Conservation (phyloP, 208 protist genomes). For the Crithidia expoeki region DNA sequence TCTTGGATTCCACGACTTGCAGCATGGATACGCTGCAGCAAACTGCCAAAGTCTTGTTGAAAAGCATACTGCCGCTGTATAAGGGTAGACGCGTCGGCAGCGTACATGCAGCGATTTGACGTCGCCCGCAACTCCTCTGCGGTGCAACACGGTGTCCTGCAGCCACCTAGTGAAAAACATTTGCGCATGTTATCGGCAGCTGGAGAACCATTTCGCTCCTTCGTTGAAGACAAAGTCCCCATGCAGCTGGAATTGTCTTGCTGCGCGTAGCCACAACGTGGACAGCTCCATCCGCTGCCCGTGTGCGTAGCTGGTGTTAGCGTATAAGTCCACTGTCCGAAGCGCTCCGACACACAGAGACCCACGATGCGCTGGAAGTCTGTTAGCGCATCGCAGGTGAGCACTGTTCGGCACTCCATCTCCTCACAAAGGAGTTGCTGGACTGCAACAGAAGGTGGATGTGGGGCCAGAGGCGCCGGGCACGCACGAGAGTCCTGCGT, state of each 20-base stretch:
- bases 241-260: background rate
- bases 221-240: too few relatives aligned
- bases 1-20: slow-evolving; percentile 59
- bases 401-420: slow-evolving; percentile 51
- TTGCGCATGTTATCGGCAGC: background rate
- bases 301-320: background rate
- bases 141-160: slow-evolving; percentile 32
- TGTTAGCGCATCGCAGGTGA: slow-evolving; percentile 69
- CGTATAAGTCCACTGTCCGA: slow-evolving; percentile 53
- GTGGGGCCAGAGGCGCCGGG: background rate
- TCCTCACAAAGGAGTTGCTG: slow-evolving; percentile 61
- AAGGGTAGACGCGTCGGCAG: slow-evolving; percentile 16
- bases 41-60: slow-evolving; percentile 39
- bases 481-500: slow-evolving; percentile 17
- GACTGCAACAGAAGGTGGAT: background rate
- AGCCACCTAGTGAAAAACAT: background rate
- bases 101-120: slow-evolving; percentile 29
- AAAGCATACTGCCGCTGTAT: slow-evolving; percentile 49
- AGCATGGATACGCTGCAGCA: slow-evolving; percentile 43
- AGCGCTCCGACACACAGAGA: slow-evolving; percentile 42
- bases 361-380: slow-evolving; percentile 77
- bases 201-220: background rate
- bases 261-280: slow-evolving; percentile 8
- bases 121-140: slow-evolving; percentile 20
- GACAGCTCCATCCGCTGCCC: slow-evolving; percentile 9